Evolutionary conservation across 1,139 yeast species (phyloP).

Genomic region (Groenewaldozyma auringiensis): DNA sequence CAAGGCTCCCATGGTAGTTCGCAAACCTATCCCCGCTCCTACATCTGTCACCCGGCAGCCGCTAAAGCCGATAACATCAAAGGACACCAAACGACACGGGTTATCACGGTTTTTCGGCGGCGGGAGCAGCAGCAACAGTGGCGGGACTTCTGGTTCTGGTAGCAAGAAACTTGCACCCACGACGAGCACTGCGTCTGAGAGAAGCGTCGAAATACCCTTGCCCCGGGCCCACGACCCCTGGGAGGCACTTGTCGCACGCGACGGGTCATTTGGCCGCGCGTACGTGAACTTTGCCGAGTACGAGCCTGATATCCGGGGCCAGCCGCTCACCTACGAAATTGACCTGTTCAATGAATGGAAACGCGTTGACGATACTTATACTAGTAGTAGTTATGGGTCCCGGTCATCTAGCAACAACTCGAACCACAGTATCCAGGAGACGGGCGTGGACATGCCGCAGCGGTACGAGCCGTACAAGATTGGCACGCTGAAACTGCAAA

Average conservation of each 20-base stretch:
- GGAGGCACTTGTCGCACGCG: constrained; percentile 48
- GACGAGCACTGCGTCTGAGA: background rate
- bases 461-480: constrained; percentile 49
- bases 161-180: background rate
- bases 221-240: constrained; percentile 12
- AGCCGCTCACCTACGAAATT: constrained; percentile 45
- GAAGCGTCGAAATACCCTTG: background rate
- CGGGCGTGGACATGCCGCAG: background rate
- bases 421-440: constrained; percentile 19
- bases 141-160: constrained; percentile 8
- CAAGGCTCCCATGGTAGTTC: constrained; percentile 40
- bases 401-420: constrained; percentile 22
- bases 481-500: constrained; percentile 57
- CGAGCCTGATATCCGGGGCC: constrained; percentile 48
- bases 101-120: constrained; percentile 18
- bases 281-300: constrained; percentile 57
- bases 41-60: constrained; percentile 9
- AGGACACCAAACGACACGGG: constrained; percentile 10
- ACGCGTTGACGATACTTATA: constrained; percentile 22
- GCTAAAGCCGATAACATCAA: constrained; percentile 6
- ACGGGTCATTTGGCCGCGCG: constrained; percentile 83
- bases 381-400: background rate
- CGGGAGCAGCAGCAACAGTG: constrained; percentile 10
- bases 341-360: constrained; percentile 82
- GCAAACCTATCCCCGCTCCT: constrained; percentile 22